Evolutionary conservation across 306 rosid species (phyloP), one percentile per base, ranked within the genome.

Genomic region (Oemleria cerasiformis): DNA sequence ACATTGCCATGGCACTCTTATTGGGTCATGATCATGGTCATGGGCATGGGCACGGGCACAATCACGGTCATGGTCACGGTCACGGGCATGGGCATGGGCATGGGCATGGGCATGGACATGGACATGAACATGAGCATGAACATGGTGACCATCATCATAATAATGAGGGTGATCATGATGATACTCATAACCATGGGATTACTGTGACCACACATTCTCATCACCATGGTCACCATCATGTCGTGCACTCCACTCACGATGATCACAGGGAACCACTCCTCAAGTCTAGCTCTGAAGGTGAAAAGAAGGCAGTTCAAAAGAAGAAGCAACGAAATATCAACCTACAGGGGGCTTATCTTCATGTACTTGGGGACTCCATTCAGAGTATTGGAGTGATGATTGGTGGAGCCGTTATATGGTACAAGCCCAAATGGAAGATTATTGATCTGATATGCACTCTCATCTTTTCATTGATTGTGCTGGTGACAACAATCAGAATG

Each of bases 321-420:
- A 80, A 71, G 70, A 69, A 70, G 65, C 70, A 78, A 58, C 53
- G 78, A 65, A 86, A 83, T 39, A 76, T 86, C 67, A 86, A 86
- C 7, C 55, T 86, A 23, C 90, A 81, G 21, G 90, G 90, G 59
- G 90, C 90, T 43, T 86, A 86, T 65, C 90, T 86, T 56, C 90
- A 86, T 39, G 87, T 86, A 47, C 84, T 86, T 2, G 90, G 90
- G 64, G 90, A 86, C 63, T 81, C 84, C 25, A 73, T 86, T 48
- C 90, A 86, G 71, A 86, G 90, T 67, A 53, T 83, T 6, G 87
- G 90, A 41, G 90, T 86, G 63, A 86, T 86, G 90, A 83, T 86
- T n/a, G 87, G 90, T 14, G 90, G 90, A 64, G 90, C 86, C 59
- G 8, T 76, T 44, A 86, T 86, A 45, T 86, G 90, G 90, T 80